These are phyloP conservation scores for Simplicillium sp. DNA, from an alignment of 2,329 filamentous ascomycete species.

Conservation along the genomic window DNA sequence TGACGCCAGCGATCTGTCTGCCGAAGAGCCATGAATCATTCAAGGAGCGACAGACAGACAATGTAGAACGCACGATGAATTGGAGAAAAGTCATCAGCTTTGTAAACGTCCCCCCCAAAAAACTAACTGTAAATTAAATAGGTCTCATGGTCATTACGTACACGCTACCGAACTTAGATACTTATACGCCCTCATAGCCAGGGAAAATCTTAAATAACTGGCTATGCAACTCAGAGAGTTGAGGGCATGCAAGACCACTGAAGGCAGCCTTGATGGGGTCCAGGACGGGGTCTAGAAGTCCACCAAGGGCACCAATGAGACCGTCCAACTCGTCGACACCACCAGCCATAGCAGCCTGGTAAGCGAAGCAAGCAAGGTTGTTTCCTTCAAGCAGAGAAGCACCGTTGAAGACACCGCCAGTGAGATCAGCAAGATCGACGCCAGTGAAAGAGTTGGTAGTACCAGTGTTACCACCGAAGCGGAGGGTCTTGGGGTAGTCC, in stretches of 20 bases:
- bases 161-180: too few relatives aligned
- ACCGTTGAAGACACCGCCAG: background rate
- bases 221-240: background rate
- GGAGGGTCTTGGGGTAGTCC: background rate
- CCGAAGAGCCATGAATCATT: too few relatives aligned
- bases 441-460: background rate
- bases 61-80: too few relatives aligned
- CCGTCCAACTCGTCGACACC: background rate
- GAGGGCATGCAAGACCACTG: background rate
- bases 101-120: too few relatives aligned
- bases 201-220: background rate
- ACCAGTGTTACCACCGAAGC: background rate
- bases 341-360: background rate
- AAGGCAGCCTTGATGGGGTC: background rate
- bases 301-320: background rate
- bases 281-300: background rate
- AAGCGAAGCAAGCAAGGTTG: background rate
- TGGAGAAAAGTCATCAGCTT: too few relatives aligned
- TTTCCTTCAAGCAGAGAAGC: background rate
- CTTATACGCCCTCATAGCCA: background rate
- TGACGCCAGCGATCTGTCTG: too few relatives aligned
- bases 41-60: too few relatives aligned
- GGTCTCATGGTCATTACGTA: too few relatives aligned
- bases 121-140: too few relatives aligned
- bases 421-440: background rate